Evolutionary conservation across 306 rosid genomes (phyloP).

Genomic region (Vigna radiata): DNA sequence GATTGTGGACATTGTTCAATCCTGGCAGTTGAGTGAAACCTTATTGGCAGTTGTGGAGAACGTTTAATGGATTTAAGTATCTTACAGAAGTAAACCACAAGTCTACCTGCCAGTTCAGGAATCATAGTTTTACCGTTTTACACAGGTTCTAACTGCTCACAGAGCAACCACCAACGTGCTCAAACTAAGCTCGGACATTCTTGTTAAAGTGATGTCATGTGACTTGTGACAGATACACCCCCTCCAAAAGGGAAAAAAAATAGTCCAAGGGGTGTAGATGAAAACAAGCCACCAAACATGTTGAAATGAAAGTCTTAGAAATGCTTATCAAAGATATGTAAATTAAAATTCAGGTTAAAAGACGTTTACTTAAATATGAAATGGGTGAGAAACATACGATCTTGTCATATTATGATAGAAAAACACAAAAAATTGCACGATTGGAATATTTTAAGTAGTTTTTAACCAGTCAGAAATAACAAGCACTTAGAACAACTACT

Average conservation of each 20-base stretch:
- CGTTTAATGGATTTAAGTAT: background rate
- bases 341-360: background rate
- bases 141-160: slow-evolving; percentile 14
- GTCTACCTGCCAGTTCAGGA: slow-evolving; percentile 13
- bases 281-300: background rate
- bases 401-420: background rate
- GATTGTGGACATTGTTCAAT: background rate
- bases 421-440: background rate
- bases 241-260: background rate
- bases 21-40: background rate
- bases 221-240: background rate
- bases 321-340: background rate
- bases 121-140: background rate
- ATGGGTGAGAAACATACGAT: background rate
- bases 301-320: background rate
- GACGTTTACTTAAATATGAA: background rate
- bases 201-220: background rate
- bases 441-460: background rate
- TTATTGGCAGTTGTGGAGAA: slow-evolving; percentile 20
- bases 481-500: background rate
- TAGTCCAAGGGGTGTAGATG: background rate
- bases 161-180: background rate
- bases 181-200: slow-evolving; percentile 15
- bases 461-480: background rate
- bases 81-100: slow-evolving; percentile 14